A percentile compares a stretch with the other conserved stretches of the same genome.
phyloP scores from a whole-genome alignment of 306 rosid species.

The Sophora flavescens region DNA sequence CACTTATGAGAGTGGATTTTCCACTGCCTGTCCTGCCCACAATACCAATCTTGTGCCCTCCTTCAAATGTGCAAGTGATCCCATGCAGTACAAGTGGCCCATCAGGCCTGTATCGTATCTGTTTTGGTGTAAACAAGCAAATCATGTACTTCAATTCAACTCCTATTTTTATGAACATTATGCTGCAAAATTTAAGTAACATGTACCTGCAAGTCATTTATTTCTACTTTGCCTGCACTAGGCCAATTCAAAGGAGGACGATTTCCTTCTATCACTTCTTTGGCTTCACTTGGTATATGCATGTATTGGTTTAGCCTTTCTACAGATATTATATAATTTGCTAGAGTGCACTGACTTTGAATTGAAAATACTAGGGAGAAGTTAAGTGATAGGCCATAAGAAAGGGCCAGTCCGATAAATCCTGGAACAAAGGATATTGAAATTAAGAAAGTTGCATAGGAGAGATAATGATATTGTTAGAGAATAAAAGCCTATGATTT shows the following conservation, averaged over 20 bases:
- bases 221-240: conserved; percentile 68
- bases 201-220: conserved; percentile 69
- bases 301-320: conserved; percentile 83
- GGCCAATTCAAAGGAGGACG: conserved; percentile 82
- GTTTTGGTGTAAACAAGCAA: conserved; percentile 35
- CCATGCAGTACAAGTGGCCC: conserved; percentile 80
- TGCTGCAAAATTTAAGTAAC: background rate
- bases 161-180: background rate
- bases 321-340: conserved; percentile 78
- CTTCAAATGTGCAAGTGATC: conserved; percentile 76
- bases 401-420: conserved; percentile 81
- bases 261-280: conserved; percentile 63
- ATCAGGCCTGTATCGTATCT: conserved; percentile 71
- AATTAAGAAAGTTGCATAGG: conserved; percentile 7
- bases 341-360: conserved; percentile 72
- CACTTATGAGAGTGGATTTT: conserved; percentile 78
- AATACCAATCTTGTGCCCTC: conserved; percentile 82
- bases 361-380: conserved; percentile 59
- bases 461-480: background rate
- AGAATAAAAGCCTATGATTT: background rate
- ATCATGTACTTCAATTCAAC: background rate
- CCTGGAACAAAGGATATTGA: conserved; percentile 52
- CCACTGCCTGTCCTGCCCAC: conserved; percentile 92
- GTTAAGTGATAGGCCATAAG: conserved; percentile 86
- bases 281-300: conserved; percentile 82